Percentiles rank a stretch among this genome's conserved stretches.
Evolutionary conservation across 441 rosid species (phyloP).

Genomic region (Brassica hybrid): DNA sequence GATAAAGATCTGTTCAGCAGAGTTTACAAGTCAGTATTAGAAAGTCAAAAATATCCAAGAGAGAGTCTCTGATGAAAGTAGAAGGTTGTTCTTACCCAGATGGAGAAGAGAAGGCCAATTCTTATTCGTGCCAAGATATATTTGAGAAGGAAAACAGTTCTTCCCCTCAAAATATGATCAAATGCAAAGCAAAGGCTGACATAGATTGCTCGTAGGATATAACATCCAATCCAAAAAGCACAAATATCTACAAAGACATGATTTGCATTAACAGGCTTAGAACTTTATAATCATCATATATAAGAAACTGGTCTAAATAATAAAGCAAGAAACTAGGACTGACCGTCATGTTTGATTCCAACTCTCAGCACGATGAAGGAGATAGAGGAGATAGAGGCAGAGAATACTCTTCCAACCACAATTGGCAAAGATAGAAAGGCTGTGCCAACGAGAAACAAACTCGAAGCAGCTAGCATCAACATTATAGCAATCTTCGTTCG

Average conservation of each 20-base stretch:
- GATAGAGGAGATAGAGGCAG: conserved; percentile 5
- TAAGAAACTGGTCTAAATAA: neutral
- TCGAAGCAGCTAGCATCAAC: conserved; percentile 33
- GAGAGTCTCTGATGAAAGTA: no score
- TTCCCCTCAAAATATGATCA: neutral
- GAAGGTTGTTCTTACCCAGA: no score
- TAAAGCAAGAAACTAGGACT: neutral
- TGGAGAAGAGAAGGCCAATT: no score
- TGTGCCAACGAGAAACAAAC: conserved; percentile 25
- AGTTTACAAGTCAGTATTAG: no score
- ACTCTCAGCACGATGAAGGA: conserved; percentile 6
- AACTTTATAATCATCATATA: neutral
- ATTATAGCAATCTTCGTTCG: conserved; percentile 30
- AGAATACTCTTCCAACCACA: conserved; percentile 22
- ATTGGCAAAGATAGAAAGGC: conserved; percentile 29
- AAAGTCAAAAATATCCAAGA: no score
- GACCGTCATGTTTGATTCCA: conserved; percentile 27
- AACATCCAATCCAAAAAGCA: no score
- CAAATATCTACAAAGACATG: neutral
- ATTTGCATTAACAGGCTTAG: neutral
- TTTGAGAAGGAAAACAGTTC: neutral
- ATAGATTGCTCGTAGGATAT: neutral
- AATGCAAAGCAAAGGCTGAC: neutral
- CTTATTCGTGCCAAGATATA: no score
- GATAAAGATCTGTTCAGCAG: neutral